Percentiles rank a stretch among this genome's conserved stretches.
Conservation (phyloP, 176 grass and related monocot genomes). For the Triticum timopheevii region DNA sequence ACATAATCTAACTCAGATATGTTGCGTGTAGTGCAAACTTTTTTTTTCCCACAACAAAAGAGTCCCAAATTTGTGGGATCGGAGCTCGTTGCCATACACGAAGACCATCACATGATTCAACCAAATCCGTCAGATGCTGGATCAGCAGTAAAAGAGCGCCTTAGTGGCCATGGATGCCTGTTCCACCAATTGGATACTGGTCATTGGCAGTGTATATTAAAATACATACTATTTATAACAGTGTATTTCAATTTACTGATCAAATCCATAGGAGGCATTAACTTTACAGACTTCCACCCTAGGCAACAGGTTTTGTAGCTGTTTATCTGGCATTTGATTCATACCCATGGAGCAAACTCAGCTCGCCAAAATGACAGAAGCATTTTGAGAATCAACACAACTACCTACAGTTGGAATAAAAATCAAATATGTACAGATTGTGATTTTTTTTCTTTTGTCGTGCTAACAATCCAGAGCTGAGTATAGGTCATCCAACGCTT, state of each 20-base stretch:
- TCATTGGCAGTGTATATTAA: too few relatives aligned
- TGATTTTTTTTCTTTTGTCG: neutral
- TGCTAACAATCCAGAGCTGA: conserved; percentile 37
- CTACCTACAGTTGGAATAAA: neutral
- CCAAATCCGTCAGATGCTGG: too few relatives aligned
- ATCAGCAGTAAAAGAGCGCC: too few relatives aligned
- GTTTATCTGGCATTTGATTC: conserved; percentile 3
- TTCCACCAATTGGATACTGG: too few relatives aligned
- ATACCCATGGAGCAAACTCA: neutral
- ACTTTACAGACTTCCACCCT: neutral
- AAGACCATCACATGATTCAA: too few relatives aligned
- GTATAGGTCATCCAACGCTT: conserved; percentile 58
- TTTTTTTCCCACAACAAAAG: too few relatives aligned
- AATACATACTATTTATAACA: too few relatives aligned
- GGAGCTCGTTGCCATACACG: too few relatives aligned
- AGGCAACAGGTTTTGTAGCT: neutral
- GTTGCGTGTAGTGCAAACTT: too few relatives aligned
- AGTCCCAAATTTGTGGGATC: too few relatives aligned
- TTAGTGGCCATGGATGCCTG: too few relatives aligned
- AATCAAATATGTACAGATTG: conserved; percentile 12
- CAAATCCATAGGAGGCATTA: neutral
- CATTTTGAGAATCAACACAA: neutral
- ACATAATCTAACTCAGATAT: too few relatives aligned
- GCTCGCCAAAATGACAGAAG: neutral
- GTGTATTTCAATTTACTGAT: neutral